A percentile compares a stretch with the other conserved stretches of the same genome.
Conservation (phyloP, 2,329 filamentous ascomycete genomes). For the Elsinoe ampelina region DNA sequence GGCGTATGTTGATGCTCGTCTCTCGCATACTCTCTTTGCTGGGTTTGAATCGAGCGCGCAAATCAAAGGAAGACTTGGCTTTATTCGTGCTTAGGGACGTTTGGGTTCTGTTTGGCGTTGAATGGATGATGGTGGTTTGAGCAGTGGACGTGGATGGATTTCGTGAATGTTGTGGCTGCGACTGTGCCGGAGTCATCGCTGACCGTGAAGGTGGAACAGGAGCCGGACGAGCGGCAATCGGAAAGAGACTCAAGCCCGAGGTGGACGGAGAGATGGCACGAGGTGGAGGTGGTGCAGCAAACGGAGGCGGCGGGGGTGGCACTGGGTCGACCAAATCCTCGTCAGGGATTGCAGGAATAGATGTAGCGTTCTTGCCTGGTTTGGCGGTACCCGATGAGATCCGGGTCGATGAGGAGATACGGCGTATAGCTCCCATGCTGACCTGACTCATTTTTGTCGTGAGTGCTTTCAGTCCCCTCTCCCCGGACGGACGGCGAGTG, state of each 20-base stretch:
- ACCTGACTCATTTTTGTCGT: not conserved
- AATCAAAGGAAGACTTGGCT: slow-evolving; percentile 26
- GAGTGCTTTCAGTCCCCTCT: not conserved
- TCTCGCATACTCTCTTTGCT: slow-evolving; percentile 13
- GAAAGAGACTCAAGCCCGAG: slow-evolving; percentile 1
- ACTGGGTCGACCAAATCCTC: not conserved
- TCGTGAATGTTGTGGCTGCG: not conserved
- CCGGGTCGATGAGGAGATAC: slow-evolving; percentile 1
- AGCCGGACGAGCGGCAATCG: not conserved
- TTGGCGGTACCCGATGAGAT: not conserved
- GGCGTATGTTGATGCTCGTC: slow-evolving; percentile 17
- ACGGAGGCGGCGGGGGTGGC: not conserved
- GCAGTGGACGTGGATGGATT: not conserved
- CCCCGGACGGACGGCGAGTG: not conserved
- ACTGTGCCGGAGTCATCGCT: not conserved
- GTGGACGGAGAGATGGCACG: not conserved
- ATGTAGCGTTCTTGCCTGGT: too few relatives aligned
- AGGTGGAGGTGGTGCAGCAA: not conserved
- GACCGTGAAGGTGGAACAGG: not conserved
- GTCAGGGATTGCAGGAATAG: too few relatives aligned
- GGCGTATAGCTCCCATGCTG: slow-evolving; percentile 3
- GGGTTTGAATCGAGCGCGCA: slow-evolving; percentile 23
- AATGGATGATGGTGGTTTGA: slow-evolving; percentile 1
- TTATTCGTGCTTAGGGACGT: slow-evolving; percentile 9
- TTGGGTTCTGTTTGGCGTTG: slow-evolving; percentile 11